Conservation (phyloP, 805 yeast species). For the Saturnispora diversa region DNA sequence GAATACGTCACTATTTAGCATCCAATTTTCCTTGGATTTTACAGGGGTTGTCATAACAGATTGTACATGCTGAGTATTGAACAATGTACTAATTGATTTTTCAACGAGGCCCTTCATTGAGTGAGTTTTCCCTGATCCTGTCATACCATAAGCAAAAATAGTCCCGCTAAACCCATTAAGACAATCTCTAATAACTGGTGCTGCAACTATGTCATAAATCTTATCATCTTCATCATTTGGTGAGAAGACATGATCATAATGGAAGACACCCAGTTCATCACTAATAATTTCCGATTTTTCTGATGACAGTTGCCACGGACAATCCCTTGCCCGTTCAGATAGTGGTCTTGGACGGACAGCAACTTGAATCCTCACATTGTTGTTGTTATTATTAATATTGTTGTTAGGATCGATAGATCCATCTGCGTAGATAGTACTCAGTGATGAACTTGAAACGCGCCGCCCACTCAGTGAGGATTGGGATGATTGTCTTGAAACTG, state of each 20-base stretch:
- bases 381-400: slow-evolving; percentile 33
- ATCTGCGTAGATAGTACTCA: slow-evolving; percentile 2
- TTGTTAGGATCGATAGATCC: not conserved
- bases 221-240: slow-evolving; percentile 44
- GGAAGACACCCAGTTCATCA: slow-evolving; percentile 53
- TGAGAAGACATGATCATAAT: slow-evolving; percentile 73
- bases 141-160: slow-evolving; percentile 90
- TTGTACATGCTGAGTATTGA: slow-evolving; percentile 31
- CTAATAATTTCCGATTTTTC: slow-evolving; percentile 40
- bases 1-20: slow-evolving; percentile 5
- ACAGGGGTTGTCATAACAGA: not conserved
- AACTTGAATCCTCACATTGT: slow-evolving; percentile 48
- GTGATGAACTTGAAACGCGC: slow-evolving; percentile 14
- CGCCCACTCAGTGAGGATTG: slow-evolving; percentile 6
- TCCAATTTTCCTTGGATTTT: slow-evolving; percentile 11
- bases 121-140: slow-evolving; percentile 87
- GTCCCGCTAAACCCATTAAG: slow-evolving; percentile 80
- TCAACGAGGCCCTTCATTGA: slow-evolving; percentile 82
- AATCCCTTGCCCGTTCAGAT: slow-evolving; percentile 15
- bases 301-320: slow-evolving; percentile 37
- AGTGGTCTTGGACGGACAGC: slow-evolving; percentile 72
- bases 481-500: slow-evolving; percentile 5
- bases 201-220: slow-evolving; percentile 54
- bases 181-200: slow-evolving; percentile 44
- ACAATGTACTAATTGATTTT: slow-evolving; percentile 54